Conservation (phyloP, 1,139 yeast genomes). For the Suhomyces guaymorum region DNA sequence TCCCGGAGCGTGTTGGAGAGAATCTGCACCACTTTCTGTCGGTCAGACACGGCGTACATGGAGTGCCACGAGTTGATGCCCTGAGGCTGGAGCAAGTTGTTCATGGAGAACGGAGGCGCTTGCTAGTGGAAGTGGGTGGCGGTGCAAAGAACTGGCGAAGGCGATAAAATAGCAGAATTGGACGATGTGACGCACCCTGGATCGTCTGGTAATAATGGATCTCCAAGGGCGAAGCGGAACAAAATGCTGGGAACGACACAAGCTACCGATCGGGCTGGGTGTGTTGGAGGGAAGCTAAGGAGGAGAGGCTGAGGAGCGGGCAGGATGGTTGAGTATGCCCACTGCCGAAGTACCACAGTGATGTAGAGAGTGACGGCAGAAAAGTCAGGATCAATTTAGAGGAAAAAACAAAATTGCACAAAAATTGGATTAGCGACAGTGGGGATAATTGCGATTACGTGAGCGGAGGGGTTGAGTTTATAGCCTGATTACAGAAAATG, state of each 20-base stretch:
- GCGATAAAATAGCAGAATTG: conserved; percentile 1
- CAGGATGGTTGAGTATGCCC: conserved; percentile 4
- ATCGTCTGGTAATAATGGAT: conserved; percentile 2
- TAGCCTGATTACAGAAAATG: too few relatives aligned
- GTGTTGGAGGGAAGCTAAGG: too few relatives aligned
- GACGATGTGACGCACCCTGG: conserved; percentile 5
- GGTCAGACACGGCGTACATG: conserved; percentile 39
- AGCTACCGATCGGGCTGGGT: too few relatives aligned
- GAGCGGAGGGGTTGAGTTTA: conserved; percentile 5
- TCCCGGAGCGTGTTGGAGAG: conserved; percentile 43
- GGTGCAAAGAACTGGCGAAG: background rate
- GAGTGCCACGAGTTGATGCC: conserved; percentile 43
- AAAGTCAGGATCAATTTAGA: conserved; percentile 11
- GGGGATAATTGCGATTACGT: conserved; percentile 9
- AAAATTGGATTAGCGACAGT: conserved; percentile 12
- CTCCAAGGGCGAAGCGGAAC: background rate
- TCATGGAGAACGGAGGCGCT: conserved; percentile 7
- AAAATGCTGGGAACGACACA: background rate
- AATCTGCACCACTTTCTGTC: conserved; percentile 46
- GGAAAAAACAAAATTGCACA: conserved; percentile 10
- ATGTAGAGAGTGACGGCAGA: conserved; percentile 8
- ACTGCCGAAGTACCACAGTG: conserved; percentile 4
- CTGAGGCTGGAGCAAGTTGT: conserved; percentile 23
- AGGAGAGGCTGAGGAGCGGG: conserved; percentile 2
- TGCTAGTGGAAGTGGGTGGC: background rate